A percentile compares a stretch with the other conserved stretches of the same genome.
Evolutionary conservation across 768 basidiomycete genomes (phyloP).

Genomic region (Rhodosporidiobolus odoratus): DNA sequence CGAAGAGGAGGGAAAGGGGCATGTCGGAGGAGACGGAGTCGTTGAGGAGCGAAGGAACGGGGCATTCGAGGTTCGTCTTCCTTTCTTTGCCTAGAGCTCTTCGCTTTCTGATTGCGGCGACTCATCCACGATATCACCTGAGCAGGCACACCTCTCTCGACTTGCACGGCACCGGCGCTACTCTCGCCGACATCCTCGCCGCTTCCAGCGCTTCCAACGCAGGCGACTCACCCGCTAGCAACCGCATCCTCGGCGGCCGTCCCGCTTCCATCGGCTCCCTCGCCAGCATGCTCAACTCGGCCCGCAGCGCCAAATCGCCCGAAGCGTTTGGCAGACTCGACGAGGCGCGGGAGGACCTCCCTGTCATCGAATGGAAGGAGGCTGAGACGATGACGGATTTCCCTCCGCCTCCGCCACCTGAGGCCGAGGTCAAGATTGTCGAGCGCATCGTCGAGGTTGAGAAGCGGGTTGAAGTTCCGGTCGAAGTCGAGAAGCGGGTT

Average conservation of each 20-base stretch:
- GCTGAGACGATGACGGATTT: conserved; percentile 23
- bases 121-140: neutral
- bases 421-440: neutral
- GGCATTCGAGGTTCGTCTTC: too few relatives aligned
- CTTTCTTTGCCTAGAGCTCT: too few relatives aligned
- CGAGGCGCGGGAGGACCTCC: neutral
- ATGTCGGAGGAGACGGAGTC: conserved; percentile 9
- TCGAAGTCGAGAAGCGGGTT: conserved; percentile 40
- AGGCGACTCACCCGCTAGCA: too few relatives aligned
- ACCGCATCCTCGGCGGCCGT: conserved; percentile 12
- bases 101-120: neutral
- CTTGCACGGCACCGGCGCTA: neutral
- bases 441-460: conserved; percentile 14
- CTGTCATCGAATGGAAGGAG: conserved; percentile 19
- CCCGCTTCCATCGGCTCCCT: conserved; percentile 26
- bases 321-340: conserved; percentile 7
- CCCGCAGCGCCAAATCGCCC: neutral
- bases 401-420: neutral
- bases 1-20: conserved; percentile 37
- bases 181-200: conserved; percentile 27
- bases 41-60: neutral
- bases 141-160: neutral
- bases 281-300: conserved; percentile 12
- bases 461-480: conserved; percentile 33
- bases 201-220: neutral